Evolutionary conservation across 805 yeast genomes (phyloP), one percentile per base, ranked within the genome.

Genomic region (Wickerhamiella hasegawae): DNA sequence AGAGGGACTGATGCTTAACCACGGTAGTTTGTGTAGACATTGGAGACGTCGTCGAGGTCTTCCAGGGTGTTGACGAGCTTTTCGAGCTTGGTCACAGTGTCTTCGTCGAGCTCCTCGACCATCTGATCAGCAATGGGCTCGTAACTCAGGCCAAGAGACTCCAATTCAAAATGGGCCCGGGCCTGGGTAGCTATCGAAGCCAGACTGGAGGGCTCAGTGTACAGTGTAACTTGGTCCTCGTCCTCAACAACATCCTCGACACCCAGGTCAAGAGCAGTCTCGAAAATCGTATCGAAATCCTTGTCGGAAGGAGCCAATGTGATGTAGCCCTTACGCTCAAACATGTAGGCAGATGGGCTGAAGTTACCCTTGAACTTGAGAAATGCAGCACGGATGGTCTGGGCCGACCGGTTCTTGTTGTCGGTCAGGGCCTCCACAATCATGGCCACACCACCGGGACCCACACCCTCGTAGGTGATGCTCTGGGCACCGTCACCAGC

Each of bases 401-500:
- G 76, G 24, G 83, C 68, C 0, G 95, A 76, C 34, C 97, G 63
- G 40, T 78, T 73, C 54, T 79, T 82, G 55, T 83, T 87, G 52
- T 87, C 95, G 0, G 97, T 87, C 33, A 74, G 63, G 1, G 94
- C 85, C 48, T 83, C 94, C 4, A 87, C 73, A 3, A 87, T 68
- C 31, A 84, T 63, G 0, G 94, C 80, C 2, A 81, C 81, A 2
- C 95, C 95, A 1, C 85, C 92, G 0, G 95, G 95, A 0, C 87
- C 96, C 54, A 84, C 63, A 12, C 90, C 94, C 53, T 90, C 97
- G 55, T 85, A 90, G 9, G 69, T 53, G 21, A 75, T 80, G 20
- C 64, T 60, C 22, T 60, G 65, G 25, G 63, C 58, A 20, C 66
- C 60, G 33, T 71, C 74, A 1, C 92, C 94, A 1, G 75, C 64